Percentiles rank a stretch among this genome's conserved stretches.
Evolutionary conservation across 371 early-diverging fungal genomes (phyloP).

Genomic region (Chytridium lagenaria): DNA sequence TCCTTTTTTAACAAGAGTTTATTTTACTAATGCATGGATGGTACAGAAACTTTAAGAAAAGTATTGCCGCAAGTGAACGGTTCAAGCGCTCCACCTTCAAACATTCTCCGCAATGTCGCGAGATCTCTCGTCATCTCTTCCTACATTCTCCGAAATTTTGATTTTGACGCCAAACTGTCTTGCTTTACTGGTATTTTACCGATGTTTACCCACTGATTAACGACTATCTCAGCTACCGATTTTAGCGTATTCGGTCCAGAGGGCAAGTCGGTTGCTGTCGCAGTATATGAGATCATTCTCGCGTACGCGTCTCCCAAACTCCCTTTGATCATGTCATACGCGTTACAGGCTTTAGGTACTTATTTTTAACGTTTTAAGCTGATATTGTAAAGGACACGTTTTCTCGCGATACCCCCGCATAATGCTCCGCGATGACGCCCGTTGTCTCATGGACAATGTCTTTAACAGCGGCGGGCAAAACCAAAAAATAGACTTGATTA

Average conservation of each 20-base stretch:
- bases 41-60: too few relatives aligned
- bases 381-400: conserved; percentile 64
- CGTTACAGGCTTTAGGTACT: conserved; percentile 59
- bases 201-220: too few relatives aligned
- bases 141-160: conserved; percentile 73
- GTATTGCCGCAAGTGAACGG: too few relatives aligned
- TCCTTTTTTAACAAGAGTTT: too few relatives aligned
- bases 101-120: conserved; percentile 29
- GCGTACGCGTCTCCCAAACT: background rate
- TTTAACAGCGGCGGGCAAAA: conserved; percentile 58
- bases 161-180: conserved; percentile 67
- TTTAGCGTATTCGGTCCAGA: background rate
- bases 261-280: background rate
- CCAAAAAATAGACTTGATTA: conserved; percentile 72
- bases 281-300: conserved; percentile 21
- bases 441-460: conserved; percentile 69
- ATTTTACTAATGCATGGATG: too few relatives aligned
- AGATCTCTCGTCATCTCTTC: conserved; percentile 69
- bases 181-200: background rate
- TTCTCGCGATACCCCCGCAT: conserved; percentile 73
- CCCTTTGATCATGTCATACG: conserved; percentile 27
- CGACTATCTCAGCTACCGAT: background rate
- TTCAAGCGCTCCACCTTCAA: too few relatives aligned
- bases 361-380: conserved; percentile 22
- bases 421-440: conserved; percentile 64